Base-by-base conservation (phyloP, 2,329 filamentous ascomycete species). In the Fusarium pseudocircinatum region DNA sequence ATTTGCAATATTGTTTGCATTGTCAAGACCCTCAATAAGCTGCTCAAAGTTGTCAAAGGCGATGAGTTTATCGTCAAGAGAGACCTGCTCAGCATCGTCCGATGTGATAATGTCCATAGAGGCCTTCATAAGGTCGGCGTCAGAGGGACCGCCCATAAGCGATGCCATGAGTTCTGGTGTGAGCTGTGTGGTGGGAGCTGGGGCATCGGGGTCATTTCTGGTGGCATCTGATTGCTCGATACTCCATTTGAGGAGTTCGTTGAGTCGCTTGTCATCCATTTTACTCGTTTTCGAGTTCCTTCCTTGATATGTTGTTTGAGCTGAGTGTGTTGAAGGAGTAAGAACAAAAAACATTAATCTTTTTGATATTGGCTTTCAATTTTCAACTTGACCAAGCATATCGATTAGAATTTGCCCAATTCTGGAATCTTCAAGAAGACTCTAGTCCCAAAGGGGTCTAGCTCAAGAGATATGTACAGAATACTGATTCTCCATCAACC, bases 11-110 rank as follows among this genome's bases (percentile, higher is more conserved):
- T 98, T 97, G 86, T 98, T 99, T 66, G 96, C 96, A 82, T 99
- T 99, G 87, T 99, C 96, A 77, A 98, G 90, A 72, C 90, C 91
- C 85, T 98, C 95, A 78, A 98, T 92, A 67, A 97, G 87, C 82
- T 97, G 94, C 85, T 97, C 95, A 72, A 98, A 93, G 84, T 98
- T 97, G 88, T 97, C 95, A 83, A 97, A 97, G 42, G 95, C 95
- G 65, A 91, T 89, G 60, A 97, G 84, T 82, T 94, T 94, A 83
- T 94, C 90, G 47, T 94, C 92, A 56, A 96, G 86, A 8, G 89
- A 88, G 63, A 92, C 85, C 63, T 78, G 60, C 46, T 92, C 87
- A 14, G 90, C 84, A 76, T 89, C 86, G 3, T 84, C 74, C 24
- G 90, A 90, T 15, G 86, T 88, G 79, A 98, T 92, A 63, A 93